Evolutionary conservation across 2,329 filamentous ascomycete species (phyloP), one percentile per base, ranked within the genome.

Genomic region (Epichloe hybrida): DNA sequence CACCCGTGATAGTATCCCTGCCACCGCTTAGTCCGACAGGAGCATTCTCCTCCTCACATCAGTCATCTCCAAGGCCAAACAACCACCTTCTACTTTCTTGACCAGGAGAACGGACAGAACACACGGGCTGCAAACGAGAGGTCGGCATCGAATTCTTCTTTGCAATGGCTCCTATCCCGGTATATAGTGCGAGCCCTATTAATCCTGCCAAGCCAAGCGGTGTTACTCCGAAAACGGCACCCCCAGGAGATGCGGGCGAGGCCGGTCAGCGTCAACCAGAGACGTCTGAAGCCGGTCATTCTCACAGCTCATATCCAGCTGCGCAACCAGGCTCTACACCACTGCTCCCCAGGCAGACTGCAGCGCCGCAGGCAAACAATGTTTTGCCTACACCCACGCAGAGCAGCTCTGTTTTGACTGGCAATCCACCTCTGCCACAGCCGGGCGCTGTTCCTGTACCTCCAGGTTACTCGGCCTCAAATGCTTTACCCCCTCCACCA

Each of bases 131-230:
- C 46, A 23, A 40, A 21, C 38, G 21, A 42, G 23, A 17, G 17
- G 21, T 41, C 37, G 38, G 13, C n/a, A 7, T 21, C n/a, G 34
- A 41, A 12, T 5, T 36, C 48, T 3, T 35, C 34, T 27, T 15
- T 59, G 67, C 45, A n/a, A 83, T 83, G 79, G 71, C 79, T 46
- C 73, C 78, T n/a, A 74, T 83, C 54, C 76, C 74, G 46, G 72
- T 82, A 41, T 79, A 80, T 64, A 74, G 72, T 37, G 64, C 74
- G 50, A 80, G 76, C 61, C 79, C 80, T 44, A 80, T 83, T 62
- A 75, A 69, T 58, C 73, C 75, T 38, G 67, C 73, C 52, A 81
- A 79, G 64, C 69, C 77, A 46, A 68, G 69, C 15, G 74, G 69
- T 35, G 60, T 66, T 40, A 75, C 74, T 20, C 70, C 75, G 31